phyloP scores from a whole-genome alignment of 305 asterid species.

The Fraxinus baroniana region DNA sequence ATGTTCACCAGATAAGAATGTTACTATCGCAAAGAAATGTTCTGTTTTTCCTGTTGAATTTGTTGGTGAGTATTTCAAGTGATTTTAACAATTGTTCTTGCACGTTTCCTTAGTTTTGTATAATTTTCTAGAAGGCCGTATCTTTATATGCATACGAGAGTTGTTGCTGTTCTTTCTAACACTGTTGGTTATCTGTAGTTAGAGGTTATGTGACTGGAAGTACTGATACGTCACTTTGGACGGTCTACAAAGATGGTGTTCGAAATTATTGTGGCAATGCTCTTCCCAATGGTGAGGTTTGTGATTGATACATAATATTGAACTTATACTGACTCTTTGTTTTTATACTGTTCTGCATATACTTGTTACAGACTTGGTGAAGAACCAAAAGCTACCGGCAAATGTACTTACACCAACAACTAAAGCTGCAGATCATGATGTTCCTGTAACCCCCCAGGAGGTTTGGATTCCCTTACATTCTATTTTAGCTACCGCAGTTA shows the following conservation, averaged over 20 bases:
- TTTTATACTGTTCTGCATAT: constrained; percentile 5
- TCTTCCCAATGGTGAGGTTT: constrained; percentile 79
- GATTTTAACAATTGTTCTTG: background rate
- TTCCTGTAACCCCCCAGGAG: constrained; percentile 85
- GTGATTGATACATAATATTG: constrained; percentile 13
- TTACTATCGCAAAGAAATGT: constrained; percentile 90
- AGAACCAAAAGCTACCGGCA: constrained; percentile 66
- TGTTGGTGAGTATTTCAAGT: constrained; percentile 63
- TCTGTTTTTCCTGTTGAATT: constrained; percentile 92
- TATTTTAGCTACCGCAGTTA: background rate
- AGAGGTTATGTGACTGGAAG: constrained; percentile 96
- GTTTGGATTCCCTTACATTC: constrained; percentile 31
- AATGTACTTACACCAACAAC: constrained; percentile 88
- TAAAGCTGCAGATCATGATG: constrained; percentile 92
- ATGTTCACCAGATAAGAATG: constrained; percentile 81
- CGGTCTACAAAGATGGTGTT: constrained; percentile 77
- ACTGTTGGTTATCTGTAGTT: constrained; percentile 40
- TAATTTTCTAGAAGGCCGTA: background rate
- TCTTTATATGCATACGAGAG: background rate
- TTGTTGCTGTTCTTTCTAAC: background rate
- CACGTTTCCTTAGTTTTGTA: background rate
- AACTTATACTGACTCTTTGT: background rate
- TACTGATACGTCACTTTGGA: constrained; percentile 94
- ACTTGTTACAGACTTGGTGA: constrained; percentile 62
- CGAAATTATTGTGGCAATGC: constrained; percentile 83